Evolutionary conservation across 2,329 filamentous ascomycete genomes (phyloP).

Genomic region (Beauveria australis): DNA sequence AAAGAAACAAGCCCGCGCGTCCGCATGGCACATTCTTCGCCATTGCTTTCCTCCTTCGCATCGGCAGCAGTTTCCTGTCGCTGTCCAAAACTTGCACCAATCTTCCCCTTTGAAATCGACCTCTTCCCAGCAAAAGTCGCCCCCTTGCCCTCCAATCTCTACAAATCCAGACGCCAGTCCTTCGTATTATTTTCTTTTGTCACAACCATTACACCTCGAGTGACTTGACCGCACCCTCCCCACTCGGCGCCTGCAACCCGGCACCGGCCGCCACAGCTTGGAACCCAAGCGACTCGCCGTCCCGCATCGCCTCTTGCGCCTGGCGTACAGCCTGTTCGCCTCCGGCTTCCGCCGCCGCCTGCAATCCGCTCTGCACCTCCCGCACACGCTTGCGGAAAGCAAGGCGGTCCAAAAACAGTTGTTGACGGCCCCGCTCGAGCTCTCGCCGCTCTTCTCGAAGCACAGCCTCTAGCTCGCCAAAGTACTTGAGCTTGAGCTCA

Average conservation of each 20-base stretch:
- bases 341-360: slow-evolving; percentile 39
- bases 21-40: not conserved
- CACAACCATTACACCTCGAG: slow-evolving; percentile 39
- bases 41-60: not conserved
- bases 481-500: slow-evolving; percentile 91
- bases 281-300: slow-evolving; percentile 47
- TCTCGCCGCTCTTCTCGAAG: slow-evolving; percentile 88
- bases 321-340: slow-evolving; percentile 42
- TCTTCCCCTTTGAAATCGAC: not conserved
- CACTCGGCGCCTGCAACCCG: slow-evolving; percentile 46
- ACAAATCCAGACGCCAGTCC: slow-evolving; percentile 10
- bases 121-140: slow-evolving; percentile 1
- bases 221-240: slow-evolving; percentile 47
- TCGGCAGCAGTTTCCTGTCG: slow-evolving; percentile 1
- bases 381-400: slow-evolving; percentile 81
- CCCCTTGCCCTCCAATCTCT: not conserved
- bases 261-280: slow-evolving; percentile 35
- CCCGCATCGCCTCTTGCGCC: slow-evolving; percentile 37
- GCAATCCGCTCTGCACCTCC: slow-evolving; percentile 71
- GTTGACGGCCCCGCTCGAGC: slow-evolving; percentile 82
- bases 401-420: slow-evolving; percentile 86
- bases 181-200: slow-evolving; percentile 9
- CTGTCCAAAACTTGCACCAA: slow-evolving; percentile 7
- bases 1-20: slow-evolving; percentile 6
- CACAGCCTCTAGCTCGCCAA: slow-evolving; percentile 90